Base-by-base conservation (phyloP, 176 grass and related monocot species). In the Zizania latifolia region DNA sequence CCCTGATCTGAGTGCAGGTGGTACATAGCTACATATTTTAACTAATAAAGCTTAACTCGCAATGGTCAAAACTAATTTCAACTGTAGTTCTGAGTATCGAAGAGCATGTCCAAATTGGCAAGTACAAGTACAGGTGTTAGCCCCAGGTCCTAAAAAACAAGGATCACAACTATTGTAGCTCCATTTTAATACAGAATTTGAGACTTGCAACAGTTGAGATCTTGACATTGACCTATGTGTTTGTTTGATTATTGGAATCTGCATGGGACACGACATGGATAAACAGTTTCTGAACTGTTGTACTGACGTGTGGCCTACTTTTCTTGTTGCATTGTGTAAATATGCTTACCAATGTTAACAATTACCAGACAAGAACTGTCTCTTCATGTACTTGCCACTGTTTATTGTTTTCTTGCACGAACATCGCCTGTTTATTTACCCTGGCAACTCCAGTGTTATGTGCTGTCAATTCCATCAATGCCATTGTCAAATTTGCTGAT, bases 271-370 rank as follows among this genome's bases (percentile, higher is more conserved):
- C 53, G 38, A 28, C 71, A 72, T 58, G 43, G 48, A 62, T 55
- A 16, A 40, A 26, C 70, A 69, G 74, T 44, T 66, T 70, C 61
- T 55, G 62, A 79, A 80, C 45, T 43, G 61, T 74, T n/a, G 48
- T 17, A 71, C 38, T 75, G 21, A 34, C 29, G 38, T 38, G 23
- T 62, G 39, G 19, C 57, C 19, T 63, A 45, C 56, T 40, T 53
- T 58, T 74, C 54, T 54, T 53, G 38, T 70, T 61, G 56, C 36
- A 24, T 45, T 77, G 65, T 68, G 36, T 56, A 53, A 10, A 62
- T 21, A 72, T 36, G 17, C 41, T 32, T 10, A 10, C 48, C 35
- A 6, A n/a, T 41, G 57, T 23, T 77, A 22, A 12, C 67, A 23
- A 30, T 40, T 40, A 22, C 23, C 19, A 71, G 58, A 22, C 37